Evolutionary conservation across 73 alveolate genomes (phyloP), one percentile per base, ranked within the genome.

Genomic region (Urostyla sp.): DNA sequence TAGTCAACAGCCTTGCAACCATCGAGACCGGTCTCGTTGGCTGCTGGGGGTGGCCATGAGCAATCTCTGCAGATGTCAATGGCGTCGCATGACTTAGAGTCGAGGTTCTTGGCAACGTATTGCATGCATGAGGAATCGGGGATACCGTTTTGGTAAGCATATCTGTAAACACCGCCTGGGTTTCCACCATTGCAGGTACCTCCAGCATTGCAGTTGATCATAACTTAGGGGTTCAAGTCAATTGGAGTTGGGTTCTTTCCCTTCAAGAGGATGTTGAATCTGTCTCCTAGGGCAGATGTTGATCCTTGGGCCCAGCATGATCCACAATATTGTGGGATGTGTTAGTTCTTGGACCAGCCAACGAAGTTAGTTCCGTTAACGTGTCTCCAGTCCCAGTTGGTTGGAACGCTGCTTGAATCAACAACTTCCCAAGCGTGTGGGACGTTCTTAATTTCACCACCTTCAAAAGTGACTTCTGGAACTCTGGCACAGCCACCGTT

Each of bases 271-370:
- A 90, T 90, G 88, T 90, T 90, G 91, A 85, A 85, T 69, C 96
- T 84, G 52, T 90, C 96, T 7, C 87, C 91, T 20, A 90, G 80
- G 23, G 96, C 92, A 7, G 93, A 85, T 18, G 90, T 60, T 0
- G 91, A 31, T 27, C 93, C 96, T 43, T 90, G 88, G 37, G 96
- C 96, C 96, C 96, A 90, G 85, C 96, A 90, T 0, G 93, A 75
- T 28, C 96, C 96, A 53, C 96, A 90, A 51, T 90, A 90, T 56
- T 49, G 46, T 32, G 92, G 92, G 45, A 84, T 75, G 36, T 66
- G 80, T 44, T 66, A 63, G 80, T 66, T 66, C 50, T 43, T 37
- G 44, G 67, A 21, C 80, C 80, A 66, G 57, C 66, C 15, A 28
- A 66, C 66, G 80, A 40, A 66, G 66, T 66, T 66, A 28, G 80